Evolutionary conservation across 2,329 filamentous ascomycete species (phyloP), one percentile per base, ranked within the genome.

Genomic region (Mycosphaerella sp.): DNA sequence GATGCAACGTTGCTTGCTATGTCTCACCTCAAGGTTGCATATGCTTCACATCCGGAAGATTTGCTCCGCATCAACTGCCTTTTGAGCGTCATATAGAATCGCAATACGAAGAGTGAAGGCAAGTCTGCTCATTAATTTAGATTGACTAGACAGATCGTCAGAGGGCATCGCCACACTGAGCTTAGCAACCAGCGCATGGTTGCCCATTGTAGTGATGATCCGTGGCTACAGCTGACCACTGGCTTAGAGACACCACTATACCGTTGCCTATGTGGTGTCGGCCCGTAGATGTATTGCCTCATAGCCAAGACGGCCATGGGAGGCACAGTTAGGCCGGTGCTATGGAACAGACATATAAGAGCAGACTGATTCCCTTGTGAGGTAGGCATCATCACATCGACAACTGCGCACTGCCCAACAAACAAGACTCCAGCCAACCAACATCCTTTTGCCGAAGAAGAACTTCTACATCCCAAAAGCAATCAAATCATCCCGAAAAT

Each of bases 401-500:
- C 30, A 34, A 10, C 30, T 12, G 9, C 30, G 6, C 7, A n/a
- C 30, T 12, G 30, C 30, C 30, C 13, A 12, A 34, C 30, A 34
- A 34, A 10, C 30, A 34, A 34, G 30, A 34, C 10, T n/a, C 30
- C 30, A 34, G 10, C 9, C 30, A 34, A 34, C 6, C 30, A 34
- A n/a, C 30, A 34, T 34, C 30, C 9, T n/a, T 10, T 10, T 10
- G 9, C 2, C 30, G 35, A 44, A 49, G 43, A 25, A 25, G 21
- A 25, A 25, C 21, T 25, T 25, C 21, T 5, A 35, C 14, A 8
- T 35, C 5, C 6, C n/a, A n/a, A 39, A n/a, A 18, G 2, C 12
- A 18, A 39, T 13, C 36, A 34, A 34, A 2, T 49, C 42, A 25
- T 25, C 7, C 21, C 21, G 21, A 54, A 43, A 27, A 54, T 54